These are phyloP conservation scores for Letharia lupina DNA, from an alignment of 495 filamentous ascomycete species.

Conservation along the genomic window DNA sequence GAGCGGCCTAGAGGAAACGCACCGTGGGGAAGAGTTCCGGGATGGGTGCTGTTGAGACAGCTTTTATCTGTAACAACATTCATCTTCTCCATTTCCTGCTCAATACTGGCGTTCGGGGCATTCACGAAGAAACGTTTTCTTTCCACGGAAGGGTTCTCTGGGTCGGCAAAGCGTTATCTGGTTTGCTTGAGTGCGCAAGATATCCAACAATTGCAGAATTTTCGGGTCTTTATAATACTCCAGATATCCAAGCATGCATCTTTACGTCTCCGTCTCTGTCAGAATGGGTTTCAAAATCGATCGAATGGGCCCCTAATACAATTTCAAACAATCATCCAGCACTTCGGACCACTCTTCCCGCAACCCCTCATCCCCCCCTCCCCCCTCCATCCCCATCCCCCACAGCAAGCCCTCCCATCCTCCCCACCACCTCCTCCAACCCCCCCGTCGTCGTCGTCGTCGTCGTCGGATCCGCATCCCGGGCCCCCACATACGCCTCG, in stretches of 20 bases:
- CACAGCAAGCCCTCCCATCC: background rate
- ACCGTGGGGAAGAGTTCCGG: background rate
- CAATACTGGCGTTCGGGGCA: conserved; percentile 1
- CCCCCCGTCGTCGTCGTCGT: background rate
- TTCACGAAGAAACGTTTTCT: conserved; percentile 12
- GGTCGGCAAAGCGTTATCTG: conserved; percentile 6
- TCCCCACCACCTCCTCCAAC: background rate
- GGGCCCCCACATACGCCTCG: background rate
- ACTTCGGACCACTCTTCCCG: too few species aligned
- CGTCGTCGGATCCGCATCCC: background rate
- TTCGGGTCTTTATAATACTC: background rate
- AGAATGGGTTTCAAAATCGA: too few species aligned
- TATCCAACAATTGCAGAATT: background rate
- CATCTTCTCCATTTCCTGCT: background rate
- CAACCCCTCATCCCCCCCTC: too few species aligned
- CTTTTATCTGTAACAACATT: conserved; percentile 2
- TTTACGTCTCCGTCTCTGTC: background rate
- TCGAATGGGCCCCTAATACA: too few species aligned
- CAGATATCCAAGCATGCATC: background rate
- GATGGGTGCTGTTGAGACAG: background rate
- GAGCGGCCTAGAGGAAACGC: background rate
- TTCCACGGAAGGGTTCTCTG: background rate
- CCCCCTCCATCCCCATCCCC: background rate
- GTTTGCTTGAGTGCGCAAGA: conserved; percentile 4
- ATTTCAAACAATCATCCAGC: too few species aligned